Conservation (phyloP, 345 rosid species). For the Salix suchowensis region DNA sequence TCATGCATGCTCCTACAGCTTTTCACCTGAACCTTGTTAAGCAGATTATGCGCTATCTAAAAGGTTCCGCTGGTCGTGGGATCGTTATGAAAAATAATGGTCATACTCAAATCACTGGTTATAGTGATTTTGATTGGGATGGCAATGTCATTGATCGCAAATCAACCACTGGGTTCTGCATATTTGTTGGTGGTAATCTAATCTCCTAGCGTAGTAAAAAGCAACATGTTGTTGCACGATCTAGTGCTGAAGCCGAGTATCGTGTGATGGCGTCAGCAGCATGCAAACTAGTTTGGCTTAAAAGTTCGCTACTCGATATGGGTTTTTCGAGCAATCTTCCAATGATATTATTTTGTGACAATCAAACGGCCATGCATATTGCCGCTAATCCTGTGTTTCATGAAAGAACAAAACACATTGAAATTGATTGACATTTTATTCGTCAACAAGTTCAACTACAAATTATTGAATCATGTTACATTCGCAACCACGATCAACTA, state of each 20-base stretch:
- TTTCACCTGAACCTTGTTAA: not conserved
- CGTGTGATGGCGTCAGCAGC: fast-evolving
- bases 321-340: not conserved
- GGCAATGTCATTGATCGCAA: too few species aligned
- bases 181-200: not conserved
- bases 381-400: not conserved
- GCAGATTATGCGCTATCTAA: too few species aligned
- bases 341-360: not conserved
- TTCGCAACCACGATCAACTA: too few species aligned
- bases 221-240: not conserved
- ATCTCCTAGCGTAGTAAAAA: not conserved
- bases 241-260: not conserved
- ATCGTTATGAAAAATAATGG: not conserved
- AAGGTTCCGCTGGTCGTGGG: not conserved
- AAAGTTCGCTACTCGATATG: not conserved
- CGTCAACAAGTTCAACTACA: too few species aligned
- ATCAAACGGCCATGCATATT: not conserved
- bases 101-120: not conserved
- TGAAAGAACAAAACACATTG: not conserved
- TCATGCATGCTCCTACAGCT: not conserved
- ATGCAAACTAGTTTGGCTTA: not conserved
- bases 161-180: not conserved
- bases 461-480: too few species aligned
- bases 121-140: too few species aligned
- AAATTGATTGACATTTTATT: too few species aligned